Conservation (phyloP, 1,284 basidiomycete species). For the Pascua sp. region DNA sequence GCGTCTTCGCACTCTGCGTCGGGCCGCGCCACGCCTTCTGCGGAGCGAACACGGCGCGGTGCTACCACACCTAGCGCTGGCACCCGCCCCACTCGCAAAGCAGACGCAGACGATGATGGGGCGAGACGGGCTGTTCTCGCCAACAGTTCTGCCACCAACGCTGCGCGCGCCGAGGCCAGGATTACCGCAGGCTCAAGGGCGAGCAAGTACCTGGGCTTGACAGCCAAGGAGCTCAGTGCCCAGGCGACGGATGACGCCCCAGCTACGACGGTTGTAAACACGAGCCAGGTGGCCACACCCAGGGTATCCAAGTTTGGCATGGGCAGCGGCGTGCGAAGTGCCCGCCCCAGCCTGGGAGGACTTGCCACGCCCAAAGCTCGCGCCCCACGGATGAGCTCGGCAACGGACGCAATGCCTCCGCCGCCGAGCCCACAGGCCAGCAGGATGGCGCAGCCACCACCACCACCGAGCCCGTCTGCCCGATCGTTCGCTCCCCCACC, state of each 20-base stretch:
- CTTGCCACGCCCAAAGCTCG: slow-evolving; percentile 43
- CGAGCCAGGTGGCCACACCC: slow-evolving; percentile 34
- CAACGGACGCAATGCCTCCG: slow-evolving; percentile 47
- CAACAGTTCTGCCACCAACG: slow-evolving; percentile 28
- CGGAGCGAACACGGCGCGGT: slow-evolving; percentile 1
- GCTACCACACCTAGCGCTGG: slow-evolving; percentile 16
- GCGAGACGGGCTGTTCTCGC: slow-evolving; percentile 24
- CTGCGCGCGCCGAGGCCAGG: slow-evolving; percentile 45
- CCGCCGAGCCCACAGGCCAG: slow-evolving; percentile 44
- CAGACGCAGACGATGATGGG: slow-evolving; percentile 6
- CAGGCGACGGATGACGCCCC: slow-evolving; percentile 20
- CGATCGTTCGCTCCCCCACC: no score
- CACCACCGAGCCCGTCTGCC: no score
- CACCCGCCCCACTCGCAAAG: slow-evolving; percentile 10
- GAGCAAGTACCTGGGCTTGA: slow-evolving; percentile 69
- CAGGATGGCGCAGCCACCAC: slow-evolving; percentile 11
- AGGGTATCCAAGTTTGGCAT: slow-evolving; percentile 34
- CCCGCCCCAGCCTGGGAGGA: slow-evolving; percentile 41
- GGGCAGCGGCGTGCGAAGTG: slow-evolving; percentile 3
- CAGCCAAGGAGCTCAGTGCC: slow-evolving; percentile 68
- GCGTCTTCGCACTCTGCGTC: slow-evolving; percentile 31
- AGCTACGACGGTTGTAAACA: slow-evolving; percentile 9
- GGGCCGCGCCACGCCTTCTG: slow-evolving; percentile 10
- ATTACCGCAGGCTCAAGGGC: slow-evolving; percentile 78
- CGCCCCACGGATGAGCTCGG: slow-evolving; percentile 28